phyloP scores from a whole-genome alignment of 306 rosid genomes.

The Cyclanthera cordifolia region DNA sequence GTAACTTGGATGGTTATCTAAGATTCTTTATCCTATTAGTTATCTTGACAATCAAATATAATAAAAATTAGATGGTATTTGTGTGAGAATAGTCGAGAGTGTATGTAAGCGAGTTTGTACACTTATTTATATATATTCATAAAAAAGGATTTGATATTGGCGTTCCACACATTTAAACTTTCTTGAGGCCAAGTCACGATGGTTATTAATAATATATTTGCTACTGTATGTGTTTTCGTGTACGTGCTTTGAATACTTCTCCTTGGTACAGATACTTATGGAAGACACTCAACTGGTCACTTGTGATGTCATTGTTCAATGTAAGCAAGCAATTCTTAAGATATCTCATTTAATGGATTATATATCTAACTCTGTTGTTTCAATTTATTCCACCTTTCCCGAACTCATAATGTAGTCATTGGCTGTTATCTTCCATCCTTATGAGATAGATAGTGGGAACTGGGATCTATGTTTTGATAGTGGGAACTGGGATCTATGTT shows the following conservation, averaged over 20 bases:
- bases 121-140: too few species aligned
- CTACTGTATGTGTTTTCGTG: background rate
- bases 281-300: constrained; percentile 68
- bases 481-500: background rate
- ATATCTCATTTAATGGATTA: too few species aligned
- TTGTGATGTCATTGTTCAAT: constrained; percentile 71
- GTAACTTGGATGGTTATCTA: too few species aligned
- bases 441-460: background rate
- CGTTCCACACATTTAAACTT: background rate
- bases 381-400: background rate
- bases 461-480: background rate
- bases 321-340: constrained; percentile 30
- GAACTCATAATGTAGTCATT: background rate
- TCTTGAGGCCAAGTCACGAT: background rate
- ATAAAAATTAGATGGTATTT: too few species aligned
- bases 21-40: too few species aligned
- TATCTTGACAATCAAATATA: too few species aligned
- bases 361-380: background rate
- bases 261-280: constrained; percentile 41
- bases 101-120: too few species aligned
- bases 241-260: constrained; percentile 11
- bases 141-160: background rate
- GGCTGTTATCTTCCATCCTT: background rate
- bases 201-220: background rate
- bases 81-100: too few species aligned